Evolutionary conservation across 208 protist species (phyloP).

Genomic region (Acanthamoeba divionensis): DNA sequence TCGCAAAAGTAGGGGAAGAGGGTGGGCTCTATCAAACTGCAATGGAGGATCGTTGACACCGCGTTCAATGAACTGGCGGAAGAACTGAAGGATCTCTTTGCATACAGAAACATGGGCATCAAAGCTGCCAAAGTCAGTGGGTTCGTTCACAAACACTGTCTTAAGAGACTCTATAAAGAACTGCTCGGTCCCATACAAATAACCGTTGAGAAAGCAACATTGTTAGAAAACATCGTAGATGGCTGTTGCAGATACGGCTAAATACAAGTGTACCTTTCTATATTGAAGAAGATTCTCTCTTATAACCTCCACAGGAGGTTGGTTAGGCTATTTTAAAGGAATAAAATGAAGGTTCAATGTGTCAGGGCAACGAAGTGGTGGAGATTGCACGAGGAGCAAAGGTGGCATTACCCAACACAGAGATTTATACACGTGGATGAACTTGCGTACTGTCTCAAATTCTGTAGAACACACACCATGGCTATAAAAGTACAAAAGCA

Average conservation of each 20-base stretch:
- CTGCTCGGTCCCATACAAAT: too few species aligned
- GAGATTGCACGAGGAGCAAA: neutral
- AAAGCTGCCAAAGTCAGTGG: neutral
- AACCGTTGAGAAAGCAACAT: too few species aligned
- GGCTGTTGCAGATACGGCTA: too few species aligned
- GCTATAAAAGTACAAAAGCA: neutral
- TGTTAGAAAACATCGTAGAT: too few species aligned
- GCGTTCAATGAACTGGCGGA: neutral
- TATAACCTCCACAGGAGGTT: neutral
- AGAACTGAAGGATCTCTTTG: neutral
- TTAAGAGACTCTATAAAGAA: neutral
- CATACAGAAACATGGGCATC: neutral
- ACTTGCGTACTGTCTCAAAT: conserved; percentile 26
- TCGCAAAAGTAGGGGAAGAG: neutral
- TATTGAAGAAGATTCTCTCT: neutral
- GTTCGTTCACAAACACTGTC: neutral
- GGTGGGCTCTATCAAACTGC: neutral
- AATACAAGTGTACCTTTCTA: too few species aligned
- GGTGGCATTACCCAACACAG: neutral
- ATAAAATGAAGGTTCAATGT: neutral
- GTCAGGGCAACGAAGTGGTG: too few species aligned
- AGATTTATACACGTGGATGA: neutral
- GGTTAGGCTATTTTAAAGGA: neutral
- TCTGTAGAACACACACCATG: neutral
- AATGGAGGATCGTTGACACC: neutral